Conservation (phyloP, 345 rosid species). For the Salix viminalis region DNA sequence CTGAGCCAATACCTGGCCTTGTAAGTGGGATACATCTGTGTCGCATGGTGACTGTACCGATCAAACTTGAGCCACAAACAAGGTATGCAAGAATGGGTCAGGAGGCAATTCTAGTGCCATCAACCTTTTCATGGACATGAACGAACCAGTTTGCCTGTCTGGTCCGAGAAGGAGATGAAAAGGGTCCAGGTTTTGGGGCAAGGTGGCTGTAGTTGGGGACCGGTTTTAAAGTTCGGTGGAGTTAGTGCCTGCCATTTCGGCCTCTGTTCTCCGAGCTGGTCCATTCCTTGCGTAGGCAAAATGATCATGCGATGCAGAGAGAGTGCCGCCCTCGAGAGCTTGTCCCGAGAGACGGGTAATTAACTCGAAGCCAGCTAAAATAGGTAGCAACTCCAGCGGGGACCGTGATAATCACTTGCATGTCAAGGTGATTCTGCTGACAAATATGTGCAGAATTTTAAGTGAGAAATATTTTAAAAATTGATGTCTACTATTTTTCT, state of each 20-base stretch:
- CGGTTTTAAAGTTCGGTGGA: background rate
- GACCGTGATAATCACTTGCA: background rate
- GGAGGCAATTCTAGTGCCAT: background rate
- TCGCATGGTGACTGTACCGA: background rate
- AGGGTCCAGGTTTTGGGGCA: conserved; percentile 24
- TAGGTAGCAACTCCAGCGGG: background rate
- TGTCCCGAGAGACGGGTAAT: background rate
- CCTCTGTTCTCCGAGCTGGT: background rate
- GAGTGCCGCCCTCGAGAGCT: conserved; percentile 21
- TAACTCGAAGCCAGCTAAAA: conserved; percentile 2
- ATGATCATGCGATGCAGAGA: conserved; percentile 12
- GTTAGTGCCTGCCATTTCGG: conserved; percentile 1
- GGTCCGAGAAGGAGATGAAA: conserved; percentile 8
- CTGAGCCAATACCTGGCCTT: background rate
- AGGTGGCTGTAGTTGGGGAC: conserved; percentile 15
- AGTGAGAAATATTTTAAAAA: no score
- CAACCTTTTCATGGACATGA: background rate
- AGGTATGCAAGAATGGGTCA: background rate
- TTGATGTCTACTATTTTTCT: no score
- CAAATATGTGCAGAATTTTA: no score
- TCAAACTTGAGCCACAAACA: background rate
- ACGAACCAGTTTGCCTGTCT: background rate
- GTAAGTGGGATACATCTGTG: background rate
- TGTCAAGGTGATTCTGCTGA: background rate
- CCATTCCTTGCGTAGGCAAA: conserved; percentile 13